Evolutionary conservation across 1,139 yeast genomes (phyloP).

Genomic region (Blastobotrys petasosporus): DNA sequence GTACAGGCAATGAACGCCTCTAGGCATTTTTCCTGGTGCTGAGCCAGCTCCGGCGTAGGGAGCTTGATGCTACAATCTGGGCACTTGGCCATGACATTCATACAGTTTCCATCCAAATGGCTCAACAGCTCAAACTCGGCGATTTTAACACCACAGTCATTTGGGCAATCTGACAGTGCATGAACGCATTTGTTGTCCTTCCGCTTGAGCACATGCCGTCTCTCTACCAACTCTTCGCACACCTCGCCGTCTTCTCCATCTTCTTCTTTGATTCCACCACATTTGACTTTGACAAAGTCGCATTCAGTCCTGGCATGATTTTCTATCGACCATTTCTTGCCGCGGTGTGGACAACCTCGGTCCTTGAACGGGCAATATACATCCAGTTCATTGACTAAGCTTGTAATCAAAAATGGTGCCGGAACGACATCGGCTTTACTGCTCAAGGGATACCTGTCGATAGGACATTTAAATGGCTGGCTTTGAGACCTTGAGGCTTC

Average conservation of each 20-base stretch:
- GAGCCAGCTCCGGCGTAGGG: slow-evolving; percentile 29
- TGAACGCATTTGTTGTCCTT: slow-evolving; percentile 22
- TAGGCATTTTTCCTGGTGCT: slow-evolving; percentile 35
- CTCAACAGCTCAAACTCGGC: slow-evolving; percentile 13
- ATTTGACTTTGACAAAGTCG: slow-evolving; percentile 46
- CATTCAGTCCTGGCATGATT: slow-evolving; percentile 49
- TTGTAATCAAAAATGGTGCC: slow-evolving; percentile 56
- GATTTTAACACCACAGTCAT: slow-evolving; percentile 20
- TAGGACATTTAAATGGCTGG: slow-evolving; percentile 45
- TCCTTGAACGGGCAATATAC: slow-evolving; percentile 50
- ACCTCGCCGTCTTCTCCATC: slow-evolving; percentile 3
- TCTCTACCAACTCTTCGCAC: slow-evolving; percentile 1
- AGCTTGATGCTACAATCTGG: slow-evolving; percentile 39
- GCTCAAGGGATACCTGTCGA: slow-evolving; percentile 50
- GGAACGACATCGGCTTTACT: slow-evolving; percentile 45
- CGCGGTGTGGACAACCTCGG: slow-evolving; percentile 55
- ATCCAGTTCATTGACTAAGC: slow-evolving; percentile 54
- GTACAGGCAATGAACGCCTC: slow-evolving; percentile 34
- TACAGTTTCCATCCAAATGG: slow-evolving; percentile 19
- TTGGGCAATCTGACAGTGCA: slow-evolving; percentile 18
- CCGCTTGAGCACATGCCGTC: not conserved
- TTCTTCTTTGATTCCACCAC: slow-evolving; percentile 22
- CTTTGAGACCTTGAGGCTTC: slow-evolving; percentile 12
- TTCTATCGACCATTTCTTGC: slow-evolving; percentile 55
- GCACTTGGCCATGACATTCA: slow-evolving; percentile 30